Evolutionary conservation across 345 rosid genomes (phyloP).

Genomic region (Populus tremula): DNA sequence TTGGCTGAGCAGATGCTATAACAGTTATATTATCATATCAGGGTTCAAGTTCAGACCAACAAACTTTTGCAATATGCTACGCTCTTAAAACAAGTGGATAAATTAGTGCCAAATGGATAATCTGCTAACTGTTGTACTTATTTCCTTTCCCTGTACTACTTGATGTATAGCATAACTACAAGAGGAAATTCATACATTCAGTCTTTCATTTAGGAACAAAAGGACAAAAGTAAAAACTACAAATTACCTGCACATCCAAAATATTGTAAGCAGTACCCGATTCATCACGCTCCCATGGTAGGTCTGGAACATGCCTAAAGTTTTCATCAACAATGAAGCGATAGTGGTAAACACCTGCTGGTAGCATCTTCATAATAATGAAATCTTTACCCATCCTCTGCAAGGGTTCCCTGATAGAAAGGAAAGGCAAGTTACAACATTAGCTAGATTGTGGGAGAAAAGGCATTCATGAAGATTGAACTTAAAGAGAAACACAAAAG

Average conservation of each 20-base stretch:
- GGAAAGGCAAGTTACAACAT: background rate
- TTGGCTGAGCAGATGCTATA: background rate
- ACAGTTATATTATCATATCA: background rate
- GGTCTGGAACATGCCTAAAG: constrained; percentile 38
- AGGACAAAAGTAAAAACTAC: background rate
- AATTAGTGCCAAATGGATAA: background rate
- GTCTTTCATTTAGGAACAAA: background rate
- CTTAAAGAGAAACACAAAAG: background rate
- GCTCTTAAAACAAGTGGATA: background rate
- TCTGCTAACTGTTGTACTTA: background rate
- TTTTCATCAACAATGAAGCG: constrained; percentile 53
- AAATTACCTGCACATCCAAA: constrained; percentile 53
- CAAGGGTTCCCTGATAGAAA: constrained; percentile 43
- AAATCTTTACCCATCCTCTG: constrained; percentile 48
- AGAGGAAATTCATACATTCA: too few species aligned
- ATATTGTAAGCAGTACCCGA: constrained; percentile 45
- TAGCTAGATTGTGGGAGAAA: background rate
- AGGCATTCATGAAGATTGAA: constrained; percentile 2
- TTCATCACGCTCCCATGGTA: constrained; percentile 48
- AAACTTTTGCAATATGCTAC: background rate
- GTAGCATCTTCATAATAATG: constrained; percentile 48
- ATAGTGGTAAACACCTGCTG: constrained; percentile 53
- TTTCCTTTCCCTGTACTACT: background rate
- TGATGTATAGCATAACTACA: background rate
- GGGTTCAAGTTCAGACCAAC: constrained; percentile 3